These are phyloP conservation scores for Sphaerulina vaccinii DNA, from an alignment of 2,329 filamentous ascomycete genomes.

Conservation along the genomic window DNA sequence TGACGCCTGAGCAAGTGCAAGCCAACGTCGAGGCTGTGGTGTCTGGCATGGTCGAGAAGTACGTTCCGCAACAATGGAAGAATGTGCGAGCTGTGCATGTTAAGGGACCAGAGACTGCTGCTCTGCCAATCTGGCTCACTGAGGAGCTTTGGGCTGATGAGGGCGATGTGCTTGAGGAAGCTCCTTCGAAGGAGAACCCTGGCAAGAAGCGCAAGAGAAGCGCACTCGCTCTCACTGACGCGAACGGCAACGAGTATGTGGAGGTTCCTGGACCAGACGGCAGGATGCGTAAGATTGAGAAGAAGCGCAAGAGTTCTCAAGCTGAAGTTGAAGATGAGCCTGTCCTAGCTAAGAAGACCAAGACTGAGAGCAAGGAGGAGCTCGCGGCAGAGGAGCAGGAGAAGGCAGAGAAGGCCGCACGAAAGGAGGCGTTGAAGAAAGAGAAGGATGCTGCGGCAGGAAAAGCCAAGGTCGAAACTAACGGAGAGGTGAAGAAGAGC, in stretches of 20 bases:
- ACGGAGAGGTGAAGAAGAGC: constrained; percentile 18
- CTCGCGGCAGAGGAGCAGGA: constrained; percentile 22
- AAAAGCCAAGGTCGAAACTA: constrained; percentile 9
- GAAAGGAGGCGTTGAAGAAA: constrained; percentile 31
- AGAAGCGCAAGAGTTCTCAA: constrained; percentile 26
- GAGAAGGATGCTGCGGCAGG: constrained; percentile 28
- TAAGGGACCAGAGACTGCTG: constrained; percentile 84
- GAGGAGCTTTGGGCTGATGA: constrained; percentile 87
- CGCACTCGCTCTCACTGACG: constrained; percentile 29
- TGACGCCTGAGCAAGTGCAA: constrained; percentile 71
- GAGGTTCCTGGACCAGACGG: constrained; percentile 36
- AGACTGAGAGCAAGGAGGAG: constrained; percentile 28
- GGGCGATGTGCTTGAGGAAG: constrained; percentile 65
- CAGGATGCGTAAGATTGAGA: constrained; percentile 35
- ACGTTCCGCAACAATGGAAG: constrained; percentile 81
- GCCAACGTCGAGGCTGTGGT: constrained; percentile 78
- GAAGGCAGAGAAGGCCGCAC: constrained; percentile 28
- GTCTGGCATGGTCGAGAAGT: constrained; percentile 69
- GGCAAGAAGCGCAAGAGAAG: constrained; percentile 38
- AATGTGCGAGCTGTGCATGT: constrained; percentile 83
- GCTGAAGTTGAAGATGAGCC: constrained; percentile 22
- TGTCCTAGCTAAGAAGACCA: constrained; percentile 32
- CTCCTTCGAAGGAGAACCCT: constrained; percentile 34
- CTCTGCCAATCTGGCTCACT: constrained; percentile 91
- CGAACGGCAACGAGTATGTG: constrained; percentile 25